Evolutionary conservation across 192 early-diverging fungal species (phyloP).

Genomic region (Linnemannia exigua): DNA sequence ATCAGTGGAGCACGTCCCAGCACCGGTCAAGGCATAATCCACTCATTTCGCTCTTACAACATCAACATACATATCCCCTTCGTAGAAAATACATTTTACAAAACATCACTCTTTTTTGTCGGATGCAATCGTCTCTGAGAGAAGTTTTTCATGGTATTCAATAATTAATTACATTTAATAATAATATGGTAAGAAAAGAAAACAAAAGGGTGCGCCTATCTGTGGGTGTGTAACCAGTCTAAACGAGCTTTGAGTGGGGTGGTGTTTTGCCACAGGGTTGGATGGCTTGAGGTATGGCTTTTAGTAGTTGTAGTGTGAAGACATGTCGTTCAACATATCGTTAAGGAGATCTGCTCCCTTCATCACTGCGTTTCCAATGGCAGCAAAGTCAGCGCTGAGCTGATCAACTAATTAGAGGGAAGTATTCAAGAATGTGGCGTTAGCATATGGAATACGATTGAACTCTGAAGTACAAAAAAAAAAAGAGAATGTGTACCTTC

Average conservation of each 20-base stretch:
- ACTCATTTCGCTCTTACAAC: background rate
- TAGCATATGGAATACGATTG: background rate
- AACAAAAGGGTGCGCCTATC: background rate
- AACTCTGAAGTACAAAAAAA: background rate
- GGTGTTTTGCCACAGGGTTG: background rate
- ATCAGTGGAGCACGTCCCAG: slow-evolving; percentile 38
- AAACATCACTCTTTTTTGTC: background rate
- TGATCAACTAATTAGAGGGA: slow-evolving; percentile 31
- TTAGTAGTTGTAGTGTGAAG: slow-evolving; percentile 57
- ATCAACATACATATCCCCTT: background rate
- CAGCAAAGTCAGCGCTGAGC: slow-evolving; percentile 56
- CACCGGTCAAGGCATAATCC: slow-evolving; percentile 26
- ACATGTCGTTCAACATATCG: slow-evolving; percentile 53
- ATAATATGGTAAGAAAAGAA: background rate
- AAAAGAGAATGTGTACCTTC: slow-evolving; percentile 12
- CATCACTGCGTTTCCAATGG: slow-evolving; percentile 57
- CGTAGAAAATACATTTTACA: background rate
- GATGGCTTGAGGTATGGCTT: background rate
- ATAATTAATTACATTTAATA: slow-evolving; percentile 4
- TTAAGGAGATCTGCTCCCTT: slow-evolving; percentile 57
- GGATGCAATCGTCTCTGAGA: background rate
- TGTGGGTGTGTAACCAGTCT: background rate
- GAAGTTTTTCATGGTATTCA: background rate
- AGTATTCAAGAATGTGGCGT: background rate
- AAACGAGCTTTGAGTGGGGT: slow-evolving; percentile 9